phyloP scores from a whole-genome alignment of 129 eudicot genomes.

The Ambrosia trifida region DNA sequence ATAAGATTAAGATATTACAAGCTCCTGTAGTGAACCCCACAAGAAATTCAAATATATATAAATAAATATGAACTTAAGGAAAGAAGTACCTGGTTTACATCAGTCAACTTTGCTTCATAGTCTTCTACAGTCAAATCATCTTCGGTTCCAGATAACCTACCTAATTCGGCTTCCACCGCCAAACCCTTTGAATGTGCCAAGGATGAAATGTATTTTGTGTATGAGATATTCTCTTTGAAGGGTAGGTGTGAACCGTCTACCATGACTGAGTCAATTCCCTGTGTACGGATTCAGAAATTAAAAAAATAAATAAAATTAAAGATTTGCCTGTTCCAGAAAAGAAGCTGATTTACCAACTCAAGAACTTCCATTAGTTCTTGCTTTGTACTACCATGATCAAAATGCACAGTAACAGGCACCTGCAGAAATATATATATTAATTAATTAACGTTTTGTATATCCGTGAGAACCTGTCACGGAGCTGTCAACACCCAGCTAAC shows the following conservation, averaged over 20 bases:
- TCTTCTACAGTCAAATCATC: constrained; percentile 94
- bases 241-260: constrained; percentile 94
- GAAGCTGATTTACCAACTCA: constrained; percentile 59
- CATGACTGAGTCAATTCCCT: constrained; percentile 96
- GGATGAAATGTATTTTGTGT: constrained; percentile 66
- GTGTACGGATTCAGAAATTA: constrained; percentile 23
- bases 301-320: background rate
- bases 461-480: no score
- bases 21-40: background rate
- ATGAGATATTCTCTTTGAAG: constrained; percentile 68
- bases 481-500: no score
- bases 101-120: constrained; percentile 86
- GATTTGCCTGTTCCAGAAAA: background rate
- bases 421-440: constrained; percentile 23
- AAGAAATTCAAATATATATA: background rate
- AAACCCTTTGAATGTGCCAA: constrained; percentile 73
- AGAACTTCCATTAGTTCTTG: constrained; percentile 79
- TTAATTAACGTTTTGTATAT: background rate
- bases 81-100: constrained; percentile 65
- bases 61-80: background rate
- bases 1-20: background rate
- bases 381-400: constrained; percentile 93
- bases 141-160: constrained; percentile 96
- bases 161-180: constrained; percentile 93
- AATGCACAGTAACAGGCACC: constrained; percentile 97